Base-by-base conservation (phyloP, 257 asterid genomes). In the Ocimum tenuiflorum region DNA sequence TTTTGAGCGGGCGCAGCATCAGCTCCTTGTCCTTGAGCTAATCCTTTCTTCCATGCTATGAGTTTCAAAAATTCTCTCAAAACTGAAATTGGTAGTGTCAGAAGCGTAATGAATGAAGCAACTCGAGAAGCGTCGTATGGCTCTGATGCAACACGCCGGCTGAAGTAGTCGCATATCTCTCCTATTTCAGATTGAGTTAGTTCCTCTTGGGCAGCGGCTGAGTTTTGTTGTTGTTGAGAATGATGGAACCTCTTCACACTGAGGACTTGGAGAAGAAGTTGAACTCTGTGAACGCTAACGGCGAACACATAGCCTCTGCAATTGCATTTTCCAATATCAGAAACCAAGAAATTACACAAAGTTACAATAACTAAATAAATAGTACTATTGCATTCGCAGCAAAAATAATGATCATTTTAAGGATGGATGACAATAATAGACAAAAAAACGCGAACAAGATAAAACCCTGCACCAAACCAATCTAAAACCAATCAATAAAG, bases 101-200 rank as follows among this genome's bases (percentile, higher is more conserved):
- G 78, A 27, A 94, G 95, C 39, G 97, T 94, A 54, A 94, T 90
- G 80, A 94, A 94, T 9, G 99, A 94, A 65, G 97, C 99, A 49
- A 94, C 97, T 29, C 99, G 95, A 69, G 99, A 90, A 55, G 97
- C 95, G 68, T 94, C 99, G 3, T 94, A 94, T 12, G 99, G 99
- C 81, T 94, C 99, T 65, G 99, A 94, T n/a, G 99, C 99, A 61
- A 94, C 99, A 22, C 99, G 97, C 2, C 97, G 96, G 55, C 97
- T 90, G 52, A 94, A 94, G 82, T 94, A 94, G 77, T 94, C 99
- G 35, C 99, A 90, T 62, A 94, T 94, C 76, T 94, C 99, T 62
- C 91, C 86, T 22, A 94, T 94, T 78, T 94, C 99, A n/a, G 96
- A 71, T 52, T 82, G 97, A 55, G 95, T 84, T 74, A 94, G 75